Conservation (phyloP, 2,329 filamentous ascomycete genomes). For the Cytospora mali region DNA sequence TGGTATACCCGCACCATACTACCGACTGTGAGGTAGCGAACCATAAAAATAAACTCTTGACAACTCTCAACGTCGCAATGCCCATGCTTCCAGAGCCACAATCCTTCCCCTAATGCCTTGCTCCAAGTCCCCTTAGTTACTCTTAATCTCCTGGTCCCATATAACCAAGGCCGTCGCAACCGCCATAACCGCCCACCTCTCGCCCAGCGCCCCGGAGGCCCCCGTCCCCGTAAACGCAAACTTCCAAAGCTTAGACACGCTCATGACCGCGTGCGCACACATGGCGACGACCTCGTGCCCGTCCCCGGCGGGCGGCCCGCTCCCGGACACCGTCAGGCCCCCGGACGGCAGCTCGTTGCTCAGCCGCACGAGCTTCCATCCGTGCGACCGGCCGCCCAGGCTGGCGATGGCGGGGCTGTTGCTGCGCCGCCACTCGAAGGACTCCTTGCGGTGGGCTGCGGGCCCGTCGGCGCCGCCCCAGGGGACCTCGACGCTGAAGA, state of each 20-base stretch:
- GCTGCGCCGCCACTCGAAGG: constrained; percentile 48
- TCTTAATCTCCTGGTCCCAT: constrained; percentile 38
- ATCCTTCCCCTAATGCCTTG: too few species aligned
- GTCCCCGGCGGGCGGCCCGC: constrained; percentile 36
- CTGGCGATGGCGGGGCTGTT: constrained; percentile 39
- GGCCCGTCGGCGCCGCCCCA: constrained; percentile 8
- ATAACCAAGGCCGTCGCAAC: constrained; percentile 42
- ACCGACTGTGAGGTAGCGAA: neutral
- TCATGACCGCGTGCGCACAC: constrained; percentile 37
- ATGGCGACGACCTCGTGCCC: constrained; percentile 48
- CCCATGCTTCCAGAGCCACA: neutral
- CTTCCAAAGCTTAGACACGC: constrained; percentile 39
- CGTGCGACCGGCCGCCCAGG: constrained; percentile 37
- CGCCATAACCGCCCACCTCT: constrained; percentile 47
- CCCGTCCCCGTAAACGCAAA: constrained; percentile 47
- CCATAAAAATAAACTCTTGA: too few species aligned
- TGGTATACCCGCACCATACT: neutral
- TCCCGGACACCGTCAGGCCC: constrained; percentile 24
- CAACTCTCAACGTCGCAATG: neutral
- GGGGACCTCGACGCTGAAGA: constrained; percentile 41
- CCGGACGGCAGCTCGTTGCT: constrained; percentile 30
- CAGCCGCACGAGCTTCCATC: constrained; percentile 48
- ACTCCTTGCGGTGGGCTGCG: constrained; percentile 34
- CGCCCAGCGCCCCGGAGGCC: constrained; percentile 42
- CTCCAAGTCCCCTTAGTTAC: neutral